Base-by-base conservation (phyloP, 108 stramenopile species). In the Stephanodiscus triporus region DNA sequence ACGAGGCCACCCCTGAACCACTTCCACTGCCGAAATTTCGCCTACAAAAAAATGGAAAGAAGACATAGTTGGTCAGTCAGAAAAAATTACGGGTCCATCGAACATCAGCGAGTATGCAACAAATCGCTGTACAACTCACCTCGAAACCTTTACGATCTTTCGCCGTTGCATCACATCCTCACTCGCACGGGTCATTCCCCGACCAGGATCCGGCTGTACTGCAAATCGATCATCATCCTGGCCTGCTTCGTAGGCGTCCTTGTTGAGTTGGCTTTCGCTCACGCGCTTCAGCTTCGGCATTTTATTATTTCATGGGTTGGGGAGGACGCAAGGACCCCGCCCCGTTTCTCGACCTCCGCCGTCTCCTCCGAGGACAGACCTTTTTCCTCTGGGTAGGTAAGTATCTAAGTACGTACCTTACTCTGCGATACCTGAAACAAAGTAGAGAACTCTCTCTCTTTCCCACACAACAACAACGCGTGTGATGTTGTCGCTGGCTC, bases 201-300 rank as follows among this genome's bases (percentile, higher is more conserved):
- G n/a, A 32, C 77, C 77, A 17, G 77, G 77, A 72, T 78, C 70
- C 19, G 70, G 78, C 19, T 32, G 55, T 23, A 66, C 77, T 4
- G 42, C 37, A 54, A 70, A 64, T 47, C 70, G 54, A 36, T 42
- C 54, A 40, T 78, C 78, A 8, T 68, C 76, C 40, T 71, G n/a
- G n/a, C 61, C 23, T 45, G 63, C 32, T 29, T 70, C 57, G 54
- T 66, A 78, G 9, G 30, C 34, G 38, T 72, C 70, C 43, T 72
- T 78, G 58, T 59, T 61, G 68, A 78, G 49, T 64, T 77, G 68
- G 34, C 54, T 36, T 29, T 72, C 71, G 19, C 55, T 57, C 10
- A 45, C 34, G 40, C 78, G 70, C 54, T 78, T 78, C 16, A 60
- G 24, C 37, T 71, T 78, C 54, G 54, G 22, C 50, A 54, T 73